Evolutionary conservation across 371 early-diverging fungal genomes (phyloP), one percentile per base, ranked within the genome.

Genomic region (Neoconidiobolus thromboides): DNA sequence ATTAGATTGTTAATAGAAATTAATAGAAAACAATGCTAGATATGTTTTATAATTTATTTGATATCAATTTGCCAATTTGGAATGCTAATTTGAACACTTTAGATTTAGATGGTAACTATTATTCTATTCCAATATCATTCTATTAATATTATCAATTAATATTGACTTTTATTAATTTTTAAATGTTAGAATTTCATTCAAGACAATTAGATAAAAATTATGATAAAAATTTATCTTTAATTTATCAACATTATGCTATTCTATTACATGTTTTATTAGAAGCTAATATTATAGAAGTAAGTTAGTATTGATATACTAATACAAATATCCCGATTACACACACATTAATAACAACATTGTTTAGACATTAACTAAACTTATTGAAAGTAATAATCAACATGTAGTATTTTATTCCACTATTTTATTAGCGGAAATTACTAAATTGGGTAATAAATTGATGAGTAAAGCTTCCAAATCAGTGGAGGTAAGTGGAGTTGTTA

Each of bases 31-130:
- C 83, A 40, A 69, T 84, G 5, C 67, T 88, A 55, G 83, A 86
- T 55, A 80, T 86, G 80, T 72, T 88, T 58, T 86, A 83, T 62
- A 79, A 85, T 39, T 74, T 89, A 5, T 89, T 89, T 61, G 72
- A 81, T 60, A 77, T 85, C 9, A 77, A 77, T 36, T 66, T 77
- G 37, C 86, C 85, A 1, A 75, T 74, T 57, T 83, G 83, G 66
- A 76, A 75, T 62, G 69, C 75, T 42, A 78, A 71, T 39, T 80
- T 73, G 63, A 61, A 78, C 58, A 55, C 10, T 9, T 41, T 55
- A 40, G 55, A 55, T 41, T 12, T 41, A 26, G 55, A 55, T 6
- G 55, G 55, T 55, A 55, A 41, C 26, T 26, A 26, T 26, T 26
- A 26, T 26, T 26, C 26, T 26, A 26, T 26, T 26, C 26, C 26